phyloP scores from a whole-genome alignment of 139 green algal species.

The Chlamydomonas sphaeroides region DNA sequence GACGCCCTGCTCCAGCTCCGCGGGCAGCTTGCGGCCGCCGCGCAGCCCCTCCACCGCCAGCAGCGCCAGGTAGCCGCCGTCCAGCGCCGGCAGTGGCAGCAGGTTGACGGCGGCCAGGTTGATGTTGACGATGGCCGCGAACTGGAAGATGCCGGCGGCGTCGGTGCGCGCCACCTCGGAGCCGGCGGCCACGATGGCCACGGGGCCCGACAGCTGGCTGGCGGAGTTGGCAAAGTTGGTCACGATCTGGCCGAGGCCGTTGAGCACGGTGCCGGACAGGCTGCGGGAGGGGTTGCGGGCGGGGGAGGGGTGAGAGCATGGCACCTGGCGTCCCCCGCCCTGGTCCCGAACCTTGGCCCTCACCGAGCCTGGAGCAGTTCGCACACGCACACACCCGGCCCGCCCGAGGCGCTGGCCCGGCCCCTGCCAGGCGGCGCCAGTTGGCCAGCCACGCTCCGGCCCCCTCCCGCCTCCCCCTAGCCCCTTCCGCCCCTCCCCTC shows the following conservation, averaged over 20 bases:
- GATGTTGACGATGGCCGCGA: conserved; percentile 97
- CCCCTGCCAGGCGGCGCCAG: no score
- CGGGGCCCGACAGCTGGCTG: conserved; percentile 81
- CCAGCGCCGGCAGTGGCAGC: conserved; percentile 94
- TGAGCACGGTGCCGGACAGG: conserved; percentile 60
- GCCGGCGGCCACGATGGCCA: conserved; percentile 95
- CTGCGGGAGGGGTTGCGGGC: conserved; percentile 32
- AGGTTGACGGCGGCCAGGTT: conserved; percentile 98
- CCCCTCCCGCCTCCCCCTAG: no score
- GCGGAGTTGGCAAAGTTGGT: conserved; percentile 77
- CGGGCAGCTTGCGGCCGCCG: conserved; percentile 87
- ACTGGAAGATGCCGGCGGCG: conserved; percentile 79
- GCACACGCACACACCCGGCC: no score
- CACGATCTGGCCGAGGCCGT: conserved; percentile 77
- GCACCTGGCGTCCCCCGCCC: no score
- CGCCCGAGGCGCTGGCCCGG: no score
- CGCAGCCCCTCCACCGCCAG: conserved; percentile 86
- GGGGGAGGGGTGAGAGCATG: background rate
- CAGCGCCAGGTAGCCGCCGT: conserved; percentile 95
- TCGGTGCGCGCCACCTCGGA: conserved; percentile 79
- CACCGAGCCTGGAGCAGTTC: no score
- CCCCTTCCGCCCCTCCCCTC: background rate
- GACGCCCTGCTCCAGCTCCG: conserved; percentile 84
- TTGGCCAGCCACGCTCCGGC: no score
- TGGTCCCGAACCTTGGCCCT: no score